A percentile compares a stretch with the other conserved stretches of the same genome.
Evolutionary conservation across 306 rosid species (phyloP).

Genomic region (Pueraria montana): DNA sequence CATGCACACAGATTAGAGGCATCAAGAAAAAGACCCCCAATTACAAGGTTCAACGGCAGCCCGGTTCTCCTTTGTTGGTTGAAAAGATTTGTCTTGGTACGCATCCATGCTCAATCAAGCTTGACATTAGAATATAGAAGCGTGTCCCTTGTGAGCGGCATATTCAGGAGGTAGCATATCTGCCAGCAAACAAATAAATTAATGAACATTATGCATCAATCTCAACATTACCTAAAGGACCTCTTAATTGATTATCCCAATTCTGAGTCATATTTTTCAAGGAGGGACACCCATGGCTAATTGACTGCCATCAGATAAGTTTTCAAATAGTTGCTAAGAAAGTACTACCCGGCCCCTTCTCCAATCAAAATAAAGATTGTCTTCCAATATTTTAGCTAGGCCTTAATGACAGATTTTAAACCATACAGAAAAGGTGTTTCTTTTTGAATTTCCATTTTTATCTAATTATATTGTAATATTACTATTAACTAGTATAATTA

Average conservation of each 20-base stretch:
- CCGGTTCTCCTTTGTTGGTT: slow-evolving; percentile 46
- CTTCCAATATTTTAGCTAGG: slow-evolving; percentile 30
- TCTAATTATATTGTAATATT: background rate
- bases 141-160: slow-evolving; percentile 91
- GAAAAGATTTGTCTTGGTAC: slow-evolving; percentile 35
- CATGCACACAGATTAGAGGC: slow-evolving; percentile 52
- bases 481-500: background rate
- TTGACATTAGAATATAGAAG: slow-evolving; percentile 90
- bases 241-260: no score
- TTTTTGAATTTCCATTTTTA: background rate
- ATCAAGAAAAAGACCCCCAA: slow-evolving; percentile 50
- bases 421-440: background rate
- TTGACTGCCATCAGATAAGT: no score
- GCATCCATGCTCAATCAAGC: slow-evolving; percentile 65
- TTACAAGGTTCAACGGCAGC: slow-evolving; percentile 50
- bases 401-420: slow-evolving; percentile 6
- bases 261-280: no score
- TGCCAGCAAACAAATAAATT: slow-evolving; percentile 49
- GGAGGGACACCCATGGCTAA: no score
- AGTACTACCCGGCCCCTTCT: background rate
- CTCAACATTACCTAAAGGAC: background rate
- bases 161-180: slow-evolving; percentile 73
- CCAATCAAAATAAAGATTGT: background rate
- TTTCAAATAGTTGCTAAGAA: slow-evolving; percentile 23
- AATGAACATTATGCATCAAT: slow-evolving; percentile 28